These are phyloP conservation scores for Melocanna baccifera DNA, from an alignment of 176 grass and related monocot species.

Conservation along the genomic window DNA sequence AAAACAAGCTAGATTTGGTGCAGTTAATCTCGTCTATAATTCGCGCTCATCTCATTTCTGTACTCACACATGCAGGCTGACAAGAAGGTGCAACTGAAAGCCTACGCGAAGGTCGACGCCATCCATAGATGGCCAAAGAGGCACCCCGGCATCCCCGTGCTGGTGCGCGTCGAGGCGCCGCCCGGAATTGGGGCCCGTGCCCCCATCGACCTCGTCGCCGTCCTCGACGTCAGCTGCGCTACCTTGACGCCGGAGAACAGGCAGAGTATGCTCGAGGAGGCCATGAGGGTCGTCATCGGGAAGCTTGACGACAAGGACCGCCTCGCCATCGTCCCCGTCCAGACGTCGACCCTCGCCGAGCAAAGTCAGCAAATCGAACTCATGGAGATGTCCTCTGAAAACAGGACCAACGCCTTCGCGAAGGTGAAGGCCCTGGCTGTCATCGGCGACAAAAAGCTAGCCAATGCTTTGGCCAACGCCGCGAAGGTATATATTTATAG, in stretches of 20 bases:
- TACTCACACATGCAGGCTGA: neutral
- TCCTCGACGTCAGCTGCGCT: neutral
- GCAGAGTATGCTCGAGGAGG: neutral
- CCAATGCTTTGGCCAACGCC: too few species aligned
- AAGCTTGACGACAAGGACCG: neutral
- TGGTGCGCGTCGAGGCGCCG: neutral
- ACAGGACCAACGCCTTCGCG: fast-evolving
- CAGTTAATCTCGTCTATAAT: neutral
- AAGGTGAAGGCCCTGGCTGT: neutral
- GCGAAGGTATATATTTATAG: too few species aligned
- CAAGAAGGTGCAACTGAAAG: neutral
- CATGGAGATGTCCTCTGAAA: neutral
- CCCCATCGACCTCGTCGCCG: neutral
- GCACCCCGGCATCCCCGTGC: neutral
- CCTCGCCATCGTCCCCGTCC: neutral
- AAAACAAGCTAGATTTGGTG: neutral
- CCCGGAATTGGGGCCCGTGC: neutral
- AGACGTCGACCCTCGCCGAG: neutral
- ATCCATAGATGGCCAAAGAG: neutral
- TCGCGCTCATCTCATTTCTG: neutral
- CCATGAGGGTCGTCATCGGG: neutral
- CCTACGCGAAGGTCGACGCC: neutral
- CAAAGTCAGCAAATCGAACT: neutral
- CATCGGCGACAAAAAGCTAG: too few species aligned
- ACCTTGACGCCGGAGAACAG: neutral